Evolutionary conservation across 202 grass and related monocot species (phyloP).

Genomic region (Elaeis oleifera): DNA sequence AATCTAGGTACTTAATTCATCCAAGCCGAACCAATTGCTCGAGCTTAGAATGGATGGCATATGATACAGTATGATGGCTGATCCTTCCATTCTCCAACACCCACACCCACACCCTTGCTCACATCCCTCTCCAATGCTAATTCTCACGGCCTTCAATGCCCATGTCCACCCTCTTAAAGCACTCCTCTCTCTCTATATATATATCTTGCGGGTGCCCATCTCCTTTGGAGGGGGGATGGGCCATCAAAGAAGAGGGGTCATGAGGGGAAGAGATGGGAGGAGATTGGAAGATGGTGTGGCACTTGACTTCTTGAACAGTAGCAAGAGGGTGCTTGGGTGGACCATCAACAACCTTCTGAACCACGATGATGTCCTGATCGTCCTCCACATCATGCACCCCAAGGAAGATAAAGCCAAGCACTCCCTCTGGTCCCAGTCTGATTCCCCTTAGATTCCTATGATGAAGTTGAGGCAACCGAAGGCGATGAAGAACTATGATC

Average conservation of each 20-base stretch:
- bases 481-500: constrained; percentile 30
- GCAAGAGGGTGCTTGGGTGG: constrained; percentile 76
- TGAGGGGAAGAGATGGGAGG: constrained; percentile 9
- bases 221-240: too few relatives aligned
- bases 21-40: too few relatives aligned
- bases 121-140: too few relatives aligned
- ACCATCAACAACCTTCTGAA: constrained; percentile 54
- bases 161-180: too few relatives aligned
- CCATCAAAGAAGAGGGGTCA: constrained; percentile 7
- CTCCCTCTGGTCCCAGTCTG: constrained; percentile 46
- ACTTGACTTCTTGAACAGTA: constrained; percentile 73
- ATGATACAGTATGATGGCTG: too few relatives aligned
- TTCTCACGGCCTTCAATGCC: too few relatives aligned
- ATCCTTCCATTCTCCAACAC: too few relatives aligned
- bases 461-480: constrained; percentile 64
- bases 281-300: constrained; percentile 61
- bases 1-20: too few relatives aligned
- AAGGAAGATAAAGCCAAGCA: constrained; percentile 33
- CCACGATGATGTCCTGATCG: constrained; percentile 52
- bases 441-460: constrained; percentile 67
- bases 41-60: too few relatives aligned
- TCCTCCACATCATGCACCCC: constrained; percentile 42
- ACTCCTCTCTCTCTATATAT: too few relatives aligned
- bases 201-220: background rate
- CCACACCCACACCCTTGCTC: too few relatives aligned